A percentile compares a stretch with the other conserved stretches of the same genome.
Evolutionary conservation across 2,329 filamentous ascomycete genomes (phyloP).

Genomic region (Hypoxylon sp.): DNA sequence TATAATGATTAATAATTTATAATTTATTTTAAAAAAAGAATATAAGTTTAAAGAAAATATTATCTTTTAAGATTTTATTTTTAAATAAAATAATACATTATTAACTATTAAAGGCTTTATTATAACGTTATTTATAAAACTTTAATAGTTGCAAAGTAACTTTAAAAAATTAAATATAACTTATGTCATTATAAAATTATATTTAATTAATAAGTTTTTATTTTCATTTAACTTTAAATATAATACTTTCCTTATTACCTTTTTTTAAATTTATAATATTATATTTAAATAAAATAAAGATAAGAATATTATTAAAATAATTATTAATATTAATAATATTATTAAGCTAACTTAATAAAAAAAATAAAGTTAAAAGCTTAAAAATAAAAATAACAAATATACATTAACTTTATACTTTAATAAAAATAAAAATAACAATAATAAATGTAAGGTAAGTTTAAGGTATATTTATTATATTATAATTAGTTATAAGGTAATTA

Average conservation of each 20-base stretch:
- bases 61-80: constrained; percentile 11
- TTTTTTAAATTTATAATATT: constrained; percentile 14
- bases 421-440: background rate
- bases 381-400: background rate
- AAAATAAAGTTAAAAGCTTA: constrained; percentile 4
- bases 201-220: constrained; percentile 10
- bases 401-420: background rate
- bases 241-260: constrained; percentile 1
- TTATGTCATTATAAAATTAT: background rate
- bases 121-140: background rate
- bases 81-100: constrained; percentile 4
- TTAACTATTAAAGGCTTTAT: background rate
- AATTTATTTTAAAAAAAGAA: background rate
- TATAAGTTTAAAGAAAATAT: constrained; percentile 1
- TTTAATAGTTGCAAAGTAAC: background rate
- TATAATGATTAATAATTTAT: background rate
- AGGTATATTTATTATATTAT: background rate
- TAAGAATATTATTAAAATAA: background rate
- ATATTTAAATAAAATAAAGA: constrained; percentile 1
- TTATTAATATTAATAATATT: background rate
- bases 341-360: background rate
- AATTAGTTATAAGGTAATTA: background rate
- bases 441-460: background rate
- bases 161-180: constrained; percentile 7
- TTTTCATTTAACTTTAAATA: constrained; percentile 6